Conservation (phyloP, 176 grass and related monocot species). For the Tillandsia leiboldiana region DNA sequence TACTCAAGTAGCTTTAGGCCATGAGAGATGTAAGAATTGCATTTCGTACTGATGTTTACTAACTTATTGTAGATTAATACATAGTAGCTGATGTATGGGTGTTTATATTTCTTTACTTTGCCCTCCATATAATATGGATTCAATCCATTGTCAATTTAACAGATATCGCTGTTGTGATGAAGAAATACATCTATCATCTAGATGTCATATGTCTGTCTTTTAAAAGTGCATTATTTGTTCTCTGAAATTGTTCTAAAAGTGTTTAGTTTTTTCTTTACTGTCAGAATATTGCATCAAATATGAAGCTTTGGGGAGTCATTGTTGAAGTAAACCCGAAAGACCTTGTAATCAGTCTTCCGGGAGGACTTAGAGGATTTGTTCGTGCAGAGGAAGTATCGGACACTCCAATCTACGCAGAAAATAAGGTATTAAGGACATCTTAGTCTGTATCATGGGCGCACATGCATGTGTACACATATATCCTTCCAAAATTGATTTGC, state of each 20-base stretch:
- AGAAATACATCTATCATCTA: neutral
- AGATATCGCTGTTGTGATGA: neutral
- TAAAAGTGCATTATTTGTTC: neutral
- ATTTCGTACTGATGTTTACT: too few relatives aligned
- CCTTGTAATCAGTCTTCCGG: conserved; percentile 75
- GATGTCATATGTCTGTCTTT: neutral
- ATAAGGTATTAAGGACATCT: conserved; percentile 27
- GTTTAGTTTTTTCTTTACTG: conserved; percentile 1
- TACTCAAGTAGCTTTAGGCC: too few relatives aligned
- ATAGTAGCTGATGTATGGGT: too few relatives aligned
- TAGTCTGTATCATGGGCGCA: neutral
- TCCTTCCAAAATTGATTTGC: neutral
- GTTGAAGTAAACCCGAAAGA: conserved; percentile 91
- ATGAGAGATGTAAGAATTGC: too few relatives aligned
- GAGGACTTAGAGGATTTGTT: conserved; percentile 86
- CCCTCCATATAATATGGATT: too few relatives aligned
- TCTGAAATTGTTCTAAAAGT: neutral
- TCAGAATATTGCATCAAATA: conserved; percentile 86
- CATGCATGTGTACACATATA: neutral
- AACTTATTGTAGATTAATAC: too few relatives aligned
- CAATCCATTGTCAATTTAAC: neutral
- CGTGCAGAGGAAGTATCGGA: conserved; percentile 63
- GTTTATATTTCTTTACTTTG: too few relatives aligned
- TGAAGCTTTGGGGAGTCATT: conserved; percentile 86
- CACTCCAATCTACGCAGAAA: conserved; percentile 23